Evolutionary conservation across 331 rosid genomes (phyloP).

Genomic region (Arachis monticola): DNA sequence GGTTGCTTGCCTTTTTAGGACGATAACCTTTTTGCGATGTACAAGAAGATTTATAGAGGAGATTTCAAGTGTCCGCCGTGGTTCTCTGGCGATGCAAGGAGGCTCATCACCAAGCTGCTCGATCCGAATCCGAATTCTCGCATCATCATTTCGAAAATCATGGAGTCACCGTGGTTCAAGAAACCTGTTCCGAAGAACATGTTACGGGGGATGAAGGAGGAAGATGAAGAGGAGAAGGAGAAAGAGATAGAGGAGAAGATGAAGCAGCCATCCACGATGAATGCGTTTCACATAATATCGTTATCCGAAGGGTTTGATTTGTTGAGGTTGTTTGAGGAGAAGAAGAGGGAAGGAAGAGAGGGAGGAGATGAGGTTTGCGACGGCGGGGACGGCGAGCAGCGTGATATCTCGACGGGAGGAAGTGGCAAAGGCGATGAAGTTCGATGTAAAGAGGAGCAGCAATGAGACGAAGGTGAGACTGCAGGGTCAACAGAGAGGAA

Average conservation of each 20-base stretch:
- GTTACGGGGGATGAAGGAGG: conserved; percentile 31
- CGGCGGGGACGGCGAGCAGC: conserved; percentile 80
- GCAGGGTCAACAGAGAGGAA: conserved; percentile 69
- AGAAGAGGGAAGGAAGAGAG: conserved; percentile 68
- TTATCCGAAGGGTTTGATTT: conserved; percentile 84
- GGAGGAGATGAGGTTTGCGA: conserved; percentile 87
- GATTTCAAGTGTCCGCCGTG: conserved; percentile 94
- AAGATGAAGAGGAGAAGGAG: conserved; percentile 46
- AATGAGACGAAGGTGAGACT: conserved; percentile 66
- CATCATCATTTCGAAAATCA: conserved; percentile 57
- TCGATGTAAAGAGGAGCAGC: conserved; percentile 67
- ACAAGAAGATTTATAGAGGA: conserved; percentile 75
- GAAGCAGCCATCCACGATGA: conserved; percentile 54
- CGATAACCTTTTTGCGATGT: conserved; percentile 81
- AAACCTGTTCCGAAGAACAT: conserved; percentile 54
- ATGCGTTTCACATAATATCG: conserved; percentile 85
- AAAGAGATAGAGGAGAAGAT: conserved; percentile 26
- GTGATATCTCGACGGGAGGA: conserved; percentile 86
- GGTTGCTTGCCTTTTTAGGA: conserved; percentile 92
- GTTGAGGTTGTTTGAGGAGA: conserved; percentile 89
- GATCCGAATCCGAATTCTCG: conserved; percentile 80
- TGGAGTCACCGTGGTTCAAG: conserved; percentile 87
- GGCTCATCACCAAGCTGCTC: conserved; percentile 69
- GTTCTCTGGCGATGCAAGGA: conserved; percentile 74
- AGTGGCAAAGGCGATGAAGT: conserved; percentile 69